Conservation (phyloP, 257 asterid genomes). For the Nicotiana paniculata region DNA sequence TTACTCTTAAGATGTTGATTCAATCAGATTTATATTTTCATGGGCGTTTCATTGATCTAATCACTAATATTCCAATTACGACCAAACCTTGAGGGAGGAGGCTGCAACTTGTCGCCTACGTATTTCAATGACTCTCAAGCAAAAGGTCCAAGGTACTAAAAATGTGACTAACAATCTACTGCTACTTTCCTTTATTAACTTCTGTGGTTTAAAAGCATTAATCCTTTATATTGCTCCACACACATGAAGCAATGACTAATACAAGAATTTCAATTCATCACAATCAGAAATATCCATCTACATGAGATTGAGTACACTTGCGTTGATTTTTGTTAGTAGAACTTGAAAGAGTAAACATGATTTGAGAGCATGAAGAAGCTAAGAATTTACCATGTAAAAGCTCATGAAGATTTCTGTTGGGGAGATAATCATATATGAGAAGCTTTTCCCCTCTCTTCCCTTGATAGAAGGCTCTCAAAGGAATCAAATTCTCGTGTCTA, state of each 20-base stretch:
- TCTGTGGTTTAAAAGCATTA: not conserved
- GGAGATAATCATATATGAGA: constrained; percentile 77
- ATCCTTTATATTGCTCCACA: not conserved
- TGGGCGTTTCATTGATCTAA: not conserved
- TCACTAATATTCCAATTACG: not conserved
- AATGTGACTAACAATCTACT: not conserved
- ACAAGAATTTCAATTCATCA: not conserved
- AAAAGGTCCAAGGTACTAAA: not conserved
- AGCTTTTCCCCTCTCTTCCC: constrained; percentile 98
- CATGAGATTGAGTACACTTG: not conserved
- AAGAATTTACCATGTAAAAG: constrained; percentile 72
- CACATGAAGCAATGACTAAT: not conserved
- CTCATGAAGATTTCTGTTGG: constrained; percentile 68
- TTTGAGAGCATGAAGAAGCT: not conserved
- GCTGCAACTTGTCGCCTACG: not conserved
- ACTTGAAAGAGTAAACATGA: not conserved
- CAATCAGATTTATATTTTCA: not conserved
- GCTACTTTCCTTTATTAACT: not conserved
- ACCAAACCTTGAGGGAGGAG: not conserved
- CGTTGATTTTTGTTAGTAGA: not conserved
- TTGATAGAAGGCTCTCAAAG: constrained; percentile 92
- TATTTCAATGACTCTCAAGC: not conserved
- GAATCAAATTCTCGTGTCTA: constrained; percentile 86
- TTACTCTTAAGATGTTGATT: not conserved
- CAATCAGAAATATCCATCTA: not conserved